phyloP scores from a whole-genome alignment of 208 protist genomes.

The Crithidia sp. region DNA sequence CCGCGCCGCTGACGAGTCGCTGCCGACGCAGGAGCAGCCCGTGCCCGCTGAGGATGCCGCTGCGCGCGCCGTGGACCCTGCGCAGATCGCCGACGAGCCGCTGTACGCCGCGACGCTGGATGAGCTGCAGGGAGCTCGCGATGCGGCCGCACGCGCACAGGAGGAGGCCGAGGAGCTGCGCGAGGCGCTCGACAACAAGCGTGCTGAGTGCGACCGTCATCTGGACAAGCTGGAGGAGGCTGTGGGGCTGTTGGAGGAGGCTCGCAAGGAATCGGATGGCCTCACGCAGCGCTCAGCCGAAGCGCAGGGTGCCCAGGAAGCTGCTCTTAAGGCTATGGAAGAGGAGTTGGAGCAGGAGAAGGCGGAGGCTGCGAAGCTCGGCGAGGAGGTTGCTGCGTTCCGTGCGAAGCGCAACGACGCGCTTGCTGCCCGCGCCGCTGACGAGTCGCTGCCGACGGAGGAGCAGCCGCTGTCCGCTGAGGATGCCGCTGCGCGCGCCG shows the following conservation, averaged over 20 bases:
- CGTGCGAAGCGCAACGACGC: conserved; percentile 5
- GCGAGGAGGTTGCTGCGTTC: neutral
- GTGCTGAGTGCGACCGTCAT: conserved; percentile 9
- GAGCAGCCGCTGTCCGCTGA: neutral
- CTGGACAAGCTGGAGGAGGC: conserved; percentile 29
- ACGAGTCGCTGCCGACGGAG: neutral
- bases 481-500: neutral
- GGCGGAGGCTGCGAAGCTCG: neutral
- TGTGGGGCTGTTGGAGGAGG: conserved; percentile 32
- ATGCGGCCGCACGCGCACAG: neutral
- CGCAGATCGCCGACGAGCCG: conserved; percentile 24
- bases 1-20: conserved; percentile 35
- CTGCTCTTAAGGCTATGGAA: neutral
- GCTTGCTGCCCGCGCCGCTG: conserved; percentile 1
- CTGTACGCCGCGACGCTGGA: conserved; percentile 32
- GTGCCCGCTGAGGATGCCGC: conserved; percentile 26
- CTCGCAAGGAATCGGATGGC: conserved; percentile 2
- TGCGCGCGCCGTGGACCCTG: conserved; percentile 12
- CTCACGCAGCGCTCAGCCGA: neutral
- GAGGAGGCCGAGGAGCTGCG: conserved; percentile 1
- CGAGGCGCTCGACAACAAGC: conserved; percentile 4
- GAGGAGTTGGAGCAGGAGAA: neutral
- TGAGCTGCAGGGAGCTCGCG: conserved; percentile 6
- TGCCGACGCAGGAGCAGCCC: conserved; percentile 23
- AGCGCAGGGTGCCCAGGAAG: neutral